A percentile compares a stretch with the other conserved stretches of the same genome.
Conservation (phyloP, 2,329 filamentous ascomycete species). For the Amesomyces nigricolor region DNA sequence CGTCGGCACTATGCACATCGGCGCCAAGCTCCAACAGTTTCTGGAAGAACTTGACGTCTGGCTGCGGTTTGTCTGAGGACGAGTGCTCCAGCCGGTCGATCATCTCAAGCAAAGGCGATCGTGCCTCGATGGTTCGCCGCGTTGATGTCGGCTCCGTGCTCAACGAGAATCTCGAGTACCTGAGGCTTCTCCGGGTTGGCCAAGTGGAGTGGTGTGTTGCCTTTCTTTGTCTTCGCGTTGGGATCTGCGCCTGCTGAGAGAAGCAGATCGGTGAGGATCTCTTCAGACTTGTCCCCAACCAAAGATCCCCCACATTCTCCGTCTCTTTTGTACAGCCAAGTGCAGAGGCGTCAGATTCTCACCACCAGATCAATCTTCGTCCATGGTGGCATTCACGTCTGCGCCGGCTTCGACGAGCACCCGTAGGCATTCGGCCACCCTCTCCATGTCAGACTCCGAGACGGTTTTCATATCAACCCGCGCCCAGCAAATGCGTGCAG, state of each 20-base stretch:
- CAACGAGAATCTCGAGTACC: constrained; percentile 1
- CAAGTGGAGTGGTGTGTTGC: constrained; percentile 1
- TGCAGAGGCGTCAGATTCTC: constrained; percentile 8
- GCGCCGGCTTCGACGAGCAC: constrained; percentile 14
- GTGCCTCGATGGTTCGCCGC: neutral
- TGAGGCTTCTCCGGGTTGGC: constrained; percentile 1
- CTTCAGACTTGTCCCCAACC: no score
- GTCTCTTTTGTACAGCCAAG: neutral
- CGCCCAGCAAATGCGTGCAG: constrained; percentile 1
- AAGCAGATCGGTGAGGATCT: neutral
- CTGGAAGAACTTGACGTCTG: neutral
- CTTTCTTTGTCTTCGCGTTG: constrained; percentile 1
- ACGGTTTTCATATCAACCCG: neutral
- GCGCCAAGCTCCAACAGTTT: constrained; percentile 2
- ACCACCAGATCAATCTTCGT: neutral
- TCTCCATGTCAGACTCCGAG: neutral
- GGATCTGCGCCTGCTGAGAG: constrained; percentile 3
- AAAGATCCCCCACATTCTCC: no score
- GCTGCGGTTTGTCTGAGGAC: no score
- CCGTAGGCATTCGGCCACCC: neutral
- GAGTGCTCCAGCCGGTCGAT: neutral
- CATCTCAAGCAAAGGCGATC: neutral
- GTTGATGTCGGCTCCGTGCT: constrained; percentile 11
- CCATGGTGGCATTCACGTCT: constrained; percentile 10
- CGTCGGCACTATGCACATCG: neutral